These are phyloP conservation scores for Fraxinus floribunda DNA, from an alignment of 305 asterid genomes.

Conservation along the genomic window DNA sequence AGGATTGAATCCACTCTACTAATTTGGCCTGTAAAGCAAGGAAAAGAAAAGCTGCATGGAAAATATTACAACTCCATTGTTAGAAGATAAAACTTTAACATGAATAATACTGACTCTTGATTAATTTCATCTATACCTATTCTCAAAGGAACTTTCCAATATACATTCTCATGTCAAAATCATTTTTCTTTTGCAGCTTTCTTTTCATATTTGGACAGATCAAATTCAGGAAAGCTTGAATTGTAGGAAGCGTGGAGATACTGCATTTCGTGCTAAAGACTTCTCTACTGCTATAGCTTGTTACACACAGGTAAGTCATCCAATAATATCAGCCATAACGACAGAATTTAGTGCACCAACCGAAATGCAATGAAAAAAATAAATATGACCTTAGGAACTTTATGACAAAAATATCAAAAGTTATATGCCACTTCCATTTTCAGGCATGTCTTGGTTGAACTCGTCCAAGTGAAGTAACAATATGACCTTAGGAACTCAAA, in stretches of 20 bases:
- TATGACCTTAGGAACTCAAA: not conserved
- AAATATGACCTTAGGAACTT: too few species aligned
- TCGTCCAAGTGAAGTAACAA: not conserved
- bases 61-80: not conserved
- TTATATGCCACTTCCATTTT: not conserved
- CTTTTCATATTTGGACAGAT: conserved; percentile 50
- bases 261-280: conserved; percentile 43
- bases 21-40: not conserved
- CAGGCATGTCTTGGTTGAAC: not conserved
- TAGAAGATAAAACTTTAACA: not conserved
- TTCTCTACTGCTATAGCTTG: conserved; percentile 38
- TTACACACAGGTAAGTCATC: conserved; percentile 38
- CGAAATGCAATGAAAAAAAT: not conserved
- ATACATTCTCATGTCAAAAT: not conserved
- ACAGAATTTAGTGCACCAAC: not conserved
- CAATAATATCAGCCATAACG: not conserved
- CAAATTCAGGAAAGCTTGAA: conserved; percentile 45
- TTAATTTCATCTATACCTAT: not conserved
- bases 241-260: conserved; percentile 45
- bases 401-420: not conserved
- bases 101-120: not conserved
- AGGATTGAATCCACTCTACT: not conserved
- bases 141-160: not conserved
- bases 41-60: not conserved
- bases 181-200: conserved; percentile 37